Evolutionary conservation across 2,329 filamentous ascomycete genomes (phyloP), one percentile per base, ranked within the genome.

Genomic region (Elsinoe ampelina): DNA sequence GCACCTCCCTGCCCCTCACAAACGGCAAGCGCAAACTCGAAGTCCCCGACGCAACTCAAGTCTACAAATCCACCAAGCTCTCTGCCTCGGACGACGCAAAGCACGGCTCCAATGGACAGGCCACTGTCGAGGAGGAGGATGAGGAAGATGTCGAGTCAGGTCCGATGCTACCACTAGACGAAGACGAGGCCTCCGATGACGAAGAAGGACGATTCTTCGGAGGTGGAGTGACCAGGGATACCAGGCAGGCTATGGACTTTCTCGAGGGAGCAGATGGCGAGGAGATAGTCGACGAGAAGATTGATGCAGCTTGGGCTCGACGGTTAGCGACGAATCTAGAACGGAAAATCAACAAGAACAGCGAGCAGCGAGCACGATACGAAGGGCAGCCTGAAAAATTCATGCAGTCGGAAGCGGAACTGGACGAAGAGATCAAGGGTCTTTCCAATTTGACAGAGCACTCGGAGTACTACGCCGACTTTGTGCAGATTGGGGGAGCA

Each of bases 151-250:
- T 65, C 20, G 67, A 71, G 58, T 68, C 68, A 13, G 70, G 69
- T 3, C 69, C 69, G 1, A 63, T 65, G 19, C 63, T 70, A 13
- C 55, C 58, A 3, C 59, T 58, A 6, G 59, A 61, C 11, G 68
- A 68, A 6, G 76, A 75, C 79, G 76, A 77, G 41, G 72, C 75
- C 70, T 74, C 71, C 11, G 87, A 92, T 63, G 91, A 95, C 64
- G 89, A 95, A 55, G 93, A 95, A 61, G 93, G 92, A 1, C 85
- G 93, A 10, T 98, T 98, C 75, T 98, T 96, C 65, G 93, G 92
- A 42, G 88, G 90, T 55, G 93, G 93, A 34, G 86, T 98, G 64
- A 89, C 86, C 22, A 80, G 84, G 58, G 80, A 89, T 62, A 89
- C 95, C 62, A 85, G 84, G 2, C 82, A 90, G 63, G 88, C 93